Evolutionary conservation across 331 rosid genomes (phyloP), one percentile per base, ranked within the genome.

Genomic region (Quercus phellos): DNA sequence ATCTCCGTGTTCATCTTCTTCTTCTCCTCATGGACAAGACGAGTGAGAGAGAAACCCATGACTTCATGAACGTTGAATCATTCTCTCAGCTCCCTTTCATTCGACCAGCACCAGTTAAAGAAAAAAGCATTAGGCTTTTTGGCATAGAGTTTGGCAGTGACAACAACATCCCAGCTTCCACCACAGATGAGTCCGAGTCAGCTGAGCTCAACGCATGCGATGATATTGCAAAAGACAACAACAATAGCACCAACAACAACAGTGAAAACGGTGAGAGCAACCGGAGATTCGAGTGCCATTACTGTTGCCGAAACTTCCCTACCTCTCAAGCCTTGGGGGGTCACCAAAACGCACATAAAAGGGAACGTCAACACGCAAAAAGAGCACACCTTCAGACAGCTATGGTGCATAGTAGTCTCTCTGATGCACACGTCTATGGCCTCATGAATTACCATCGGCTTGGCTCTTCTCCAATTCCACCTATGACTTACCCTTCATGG

Each of bases 11-110:
- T 9, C 54, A 58, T 73, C 38, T 53, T 38, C 55, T 16, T 11
- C 76, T 13, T 19, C 55, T 59, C 66, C 50, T 10, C 80, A 94
- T 94, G 97, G 99, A 94, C 82, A 94, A 88, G 77, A 59, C 79
- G 1, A 5, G 54, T 24, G 93, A 93, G 55, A 90, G 92, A 81
- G 97, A 92, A 79, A 90, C 94, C 18, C 98, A 85, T 51, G 97
- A 95, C 84, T 92, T 94, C 92, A 93, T 95, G 98, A 95, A 93
- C 76, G 98, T 95, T 0, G 94, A 95, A 21, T 90, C 99, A 21
- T 95, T 95, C 89, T 91, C 99, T 60, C 99, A 95, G 82, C 97
- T 95, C 1, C 99, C 99, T 43, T 95, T 95, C 81, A 95, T 95
- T 80, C 96, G 98, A 8, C 96, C 99, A 0, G 84, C 97, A 0